These are phyloP conservation scores for Pleurotus ostreatus DNA, from an alignment of 768 basidiomycete species.

Conservation along the genomic window DNA sequence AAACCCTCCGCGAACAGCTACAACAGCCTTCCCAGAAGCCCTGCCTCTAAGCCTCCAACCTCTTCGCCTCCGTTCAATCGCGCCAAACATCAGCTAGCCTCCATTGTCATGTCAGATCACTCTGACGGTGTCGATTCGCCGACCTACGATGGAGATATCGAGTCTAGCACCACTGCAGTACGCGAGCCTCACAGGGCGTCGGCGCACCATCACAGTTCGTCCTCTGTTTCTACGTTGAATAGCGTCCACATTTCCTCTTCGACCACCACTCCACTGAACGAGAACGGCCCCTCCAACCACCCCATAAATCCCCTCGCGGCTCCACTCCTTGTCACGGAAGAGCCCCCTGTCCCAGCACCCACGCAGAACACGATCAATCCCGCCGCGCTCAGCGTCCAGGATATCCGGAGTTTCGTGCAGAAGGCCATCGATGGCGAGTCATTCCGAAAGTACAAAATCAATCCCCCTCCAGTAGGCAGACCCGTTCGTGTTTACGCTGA, in stretches of 20 bases:
- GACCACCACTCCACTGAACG: slow-evolving; percentile 11
- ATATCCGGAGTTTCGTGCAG: slow-evolving; percentile 75
- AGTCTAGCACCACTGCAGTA: slow-evolving; percentile 66
- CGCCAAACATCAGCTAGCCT: slow-evolving; percentile 51
- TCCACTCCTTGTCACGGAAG: slow-evolving; percentile 28
- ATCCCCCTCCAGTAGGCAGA: slow-evolving; percentile 72
- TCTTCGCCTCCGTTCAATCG: slow-evolving; percentile 14
- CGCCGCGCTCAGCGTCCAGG: slow-evolving; percentile 63
- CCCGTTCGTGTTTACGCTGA: slow-evolving; percentile 93
- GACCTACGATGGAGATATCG: slow-evolving; percentile 88
- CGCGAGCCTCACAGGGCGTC: slow-evolving; percentile 11
- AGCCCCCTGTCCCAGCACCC: slow-evolving; percentile 36
- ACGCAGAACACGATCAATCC: slow-evolving; percentile 51
- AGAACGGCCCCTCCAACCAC: slow-evolving; percentile 21
- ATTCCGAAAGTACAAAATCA: slow-evolving; percentile 75
- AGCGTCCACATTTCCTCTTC: slow-evolving; percentile 18
- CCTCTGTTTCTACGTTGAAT: slow-evolving; percentile 45
- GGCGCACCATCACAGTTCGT: slow-evolving; percentile 34
- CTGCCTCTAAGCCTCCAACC: slow-evolving; percentile 24
- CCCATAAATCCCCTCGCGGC: slow-evolving; percentile 24
- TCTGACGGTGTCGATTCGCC: slow-evolving; percentile 79
- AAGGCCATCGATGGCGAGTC: slow-evolving; percentile 71
- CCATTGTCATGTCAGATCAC: slow-evolving; percentile 51
- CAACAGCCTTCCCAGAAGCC: neutral
- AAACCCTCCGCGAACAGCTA: slow-evolving; percentile 20